A percentile compares a stretch with the other conserved stretches of the same genome.
Evolutionary conservation across 2,329 filamentous ascomycete genomes (phyloP).

Genomic region (Macrophomina phaseolina): DNA sequence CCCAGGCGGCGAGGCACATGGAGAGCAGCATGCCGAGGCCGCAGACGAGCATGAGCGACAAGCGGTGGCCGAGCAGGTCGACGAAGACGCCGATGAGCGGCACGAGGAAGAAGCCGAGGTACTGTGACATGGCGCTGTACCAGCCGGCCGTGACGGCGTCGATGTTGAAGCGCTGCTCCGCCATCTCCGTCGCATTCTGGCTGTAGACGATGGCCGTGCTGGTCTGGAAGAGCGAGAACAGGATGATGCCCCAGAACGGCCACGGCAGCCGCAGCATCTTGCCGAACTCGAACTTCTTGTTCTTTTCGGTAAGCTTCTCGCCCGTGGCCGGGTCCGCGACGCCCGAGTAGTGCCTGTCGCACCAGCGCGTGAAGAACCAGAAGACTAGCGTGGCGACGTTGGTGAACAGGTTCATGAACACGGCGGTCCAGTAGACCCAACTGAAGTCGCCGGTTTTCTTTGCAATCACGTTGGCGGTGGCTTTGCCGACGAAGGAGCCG

Average conservation of each 20-base stretch:
- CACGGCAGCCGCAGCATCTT: conserved; percentile 65
- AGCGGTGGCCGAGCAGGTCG: conserved; percentile 61
- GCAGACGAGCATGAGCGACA: conserved; percentile 53
- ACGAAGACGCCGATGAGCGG: conserved; percentile 62
- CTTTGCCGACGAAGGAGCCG: conserved; percentile 65
- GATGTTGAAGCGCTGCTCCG: conserved; percentile 64
- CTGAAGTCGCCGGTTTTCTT: conserved; percentile 64
- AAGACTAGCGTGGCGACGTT: conserved; percentile 61
- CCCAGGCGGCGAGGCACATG: conserved; percentile 63
- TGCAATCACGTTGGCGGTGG: conserved; percentile 65
- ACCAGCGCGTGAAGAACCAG: conserved; percentile 62
- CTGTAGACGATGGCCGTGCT: conserved; percentile 61
- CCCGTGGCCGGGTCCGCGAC: conserved; percentile 62
- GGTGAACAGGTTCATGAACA: conserved; percentile 69
- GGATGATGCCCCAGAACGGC: conserved; percentile 63
- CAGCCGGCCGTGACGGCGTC: conserved; percentile 62
- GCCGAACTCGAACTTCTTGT: conserved; percentile 52
- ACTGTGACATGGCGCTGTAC: conserved; percentile 64
- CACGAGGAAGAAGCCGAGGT: conserved; percentile 64
- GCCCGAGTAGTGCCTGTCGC: conserved; percentile 54
- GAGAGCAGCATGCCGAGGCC: conserved; percentile 58
- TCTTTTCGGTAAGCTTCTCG: conserved; percentile 60
- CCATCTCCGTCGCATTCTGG: conserved; percentile 66
- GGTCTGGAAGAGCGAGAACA: conserved; percentile 65
- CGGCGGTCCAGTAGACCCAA: conserved; percentile 67